Conservation (phyloP, 2,329 filamentous ascomycete species). For the Dactylellina leptospora region DNA sequence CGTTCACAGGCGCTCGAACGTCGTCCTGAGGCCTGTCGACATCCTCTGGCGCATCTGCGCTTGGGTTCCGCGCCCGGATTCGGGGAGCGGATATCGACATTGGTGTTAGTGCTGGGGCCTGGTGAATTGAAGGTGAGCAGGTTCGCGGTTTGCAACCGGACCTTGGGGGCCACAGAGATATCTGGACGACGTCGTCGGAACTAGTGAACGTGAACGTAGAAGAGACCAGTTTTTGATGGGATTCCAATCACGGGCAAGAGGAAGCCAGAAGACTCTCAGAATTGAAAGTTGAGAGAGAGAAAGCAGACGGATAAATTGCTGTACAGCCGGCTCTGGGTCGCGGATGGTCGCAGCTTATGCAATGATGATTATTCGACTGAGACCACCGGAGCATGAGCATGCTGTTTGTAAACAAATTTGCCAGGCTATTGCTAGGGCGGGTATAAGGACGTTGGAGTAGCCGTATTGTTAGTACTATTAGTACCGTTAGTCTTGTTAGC, state of each 20-base stretch:
- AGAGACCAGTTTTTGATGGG: slow-evolving; percentile 25
- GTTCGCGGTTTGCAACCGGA: background rate
- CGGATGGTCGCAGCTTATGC: slow-evolving; percentile 10
- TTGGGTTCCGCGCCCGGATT: slow-evolving; percentile 35
- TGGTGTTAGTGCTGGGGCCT: background rate
- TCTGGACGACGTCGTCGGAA: no score
- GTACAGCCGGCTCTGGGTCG: slow-evolving; percentile 23
- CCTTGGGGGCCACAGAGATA: no score
- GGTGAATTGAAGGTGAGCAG: slow-evolving; percentile 13
- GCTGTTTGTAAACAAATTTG: slow-evolving; percentile 6
- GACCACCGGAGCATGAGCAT: slow-evolving; percentile 28
- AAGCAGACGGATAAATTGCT: slow-evolving; percentile 32
- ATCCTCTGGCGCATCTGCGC: slow-evolving; percentile 48
- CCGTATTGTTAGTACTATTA: background rate
- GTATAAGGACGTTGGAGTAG: background rate
- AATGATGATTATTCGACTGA: slow-evolving; percentile 2
- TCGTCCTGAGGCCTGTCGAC: slow-evolving; percentile 49
- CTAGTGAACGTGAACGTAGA: slow-evolving; percentile 16
- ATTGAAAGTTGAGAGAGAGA: no score
- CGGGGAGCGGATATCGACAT: slow-evolving; percentile 41
- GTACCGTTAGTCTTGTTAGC: background rate
- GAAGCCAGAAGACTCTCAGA: background rate
- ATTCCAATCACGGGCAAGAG: slow-evolving; percentile 19
- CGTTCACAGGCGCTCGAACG: slow-evolving; percentile 27
- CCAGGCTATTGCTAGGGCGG: slow-evolving; percentile 3